Evolutionary conservation across 2,329 filamentous ascomycete genomes (phyloP).

Genomic region (Beauveria sp.): DNA sequence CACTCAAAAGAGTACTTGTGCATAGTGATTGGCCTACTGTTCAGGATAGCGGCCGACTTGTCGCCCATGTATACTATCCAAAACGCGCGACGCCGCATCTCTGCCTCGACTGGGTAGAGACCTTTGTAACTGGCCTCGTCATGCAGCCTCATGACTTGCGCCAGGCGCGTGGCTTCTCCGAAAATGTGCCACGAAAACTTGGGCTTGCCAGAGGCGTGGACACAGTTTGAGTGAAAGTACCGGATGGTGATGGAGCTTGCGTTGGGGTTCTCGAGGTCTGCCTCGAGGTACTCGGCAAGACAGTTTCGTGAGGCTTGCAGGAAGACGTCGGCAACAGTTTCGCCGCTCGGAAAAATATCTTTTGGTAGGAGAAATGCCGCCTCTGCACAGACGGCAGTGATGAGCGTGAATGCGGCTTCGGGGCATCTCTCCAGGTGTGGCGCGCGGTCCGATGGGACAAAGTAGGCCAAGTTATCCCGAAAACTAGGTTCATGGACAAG

Average conservation of each 20-base stretch:
- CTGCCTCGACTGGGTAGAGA: conserved; percentile 29
- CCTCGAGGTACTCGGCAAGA: conserved; percentile 31
- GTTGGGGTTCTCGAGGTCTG: conserved; percentile 33
- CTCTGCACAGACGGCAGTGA: conserved; percentile 37
- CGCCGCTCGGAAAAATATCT: conserved; percentile 31
- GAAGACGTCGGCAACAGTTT: conserved; percentile 29
- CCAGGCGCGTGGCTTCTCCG: conserved; percentile 34
- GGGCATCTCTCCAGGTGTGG: conserved; percentile 23
- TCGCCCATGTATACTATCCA: conserved; percentile 35
- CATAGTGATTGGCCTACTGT: conserved; percentile 35
- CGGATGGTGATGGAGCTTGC: conserved; percentile 36
- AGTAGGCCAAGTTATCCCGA: conserved; percentile 27
- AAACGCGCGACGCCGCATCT: conserved; percentile 28
- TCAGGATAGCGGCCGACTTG: conserved; percentile 32
- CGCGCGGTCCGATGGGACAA: conserved; percentile 14
- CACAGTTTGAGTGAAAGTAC: conserved; percentile 38
- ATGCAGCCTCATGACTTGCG: conserved; percentile 35
- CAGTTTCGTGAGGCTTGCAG: conserved; percentile 31
- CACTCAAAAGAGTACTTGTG: conserved; percentile 35
- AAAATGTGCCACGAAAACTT: conserved; percentile 38
- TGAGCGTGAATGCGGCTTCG: conserved; percentile 32
- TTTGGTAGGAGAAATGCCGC: conserved; percentile 32
- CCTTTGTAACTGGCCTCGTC: conserved; percentile 31
- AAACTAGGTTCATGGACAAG: conserved; percentile 34
- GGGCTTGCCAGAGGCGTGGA: conserved; percentile 35